Conservation (phyloP, 306 rosid genomes). For the Trifolium fragiferum region DNA sequence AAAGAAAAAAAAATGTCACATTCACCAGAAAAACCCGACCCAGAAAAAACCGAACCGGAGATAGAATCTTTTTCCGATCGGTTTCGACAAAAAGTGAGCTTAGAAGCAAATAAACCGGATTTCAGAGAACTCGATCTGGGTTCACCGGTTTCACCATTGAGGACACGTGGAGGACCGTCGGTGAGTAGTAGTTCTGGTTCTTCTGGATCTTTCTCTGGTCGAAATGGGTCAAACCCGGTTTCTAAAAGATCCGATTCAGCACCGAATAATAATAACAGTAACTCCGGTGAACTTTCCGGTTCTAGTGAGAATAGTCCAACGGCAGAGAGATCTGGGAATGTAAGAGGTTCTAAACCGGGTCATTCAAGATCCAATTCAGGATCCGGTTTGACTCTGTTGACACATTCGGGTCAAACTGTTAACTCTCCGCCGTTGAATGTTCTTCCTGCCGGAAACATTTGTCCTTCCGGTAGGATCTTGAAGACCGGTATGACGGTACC, state of each 20-base stretch:
- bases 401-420: constrained; percentile 68
- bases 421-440: constrained; percentile 69
- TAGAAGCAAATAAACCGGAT: constrained; percentile 83
- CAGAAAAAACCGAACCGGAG: constrained; percentile 44
- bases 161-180: constrained; percentile 63
- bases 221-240: constrained; percentile 51
- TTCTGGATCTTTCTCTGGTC: constrained; percentile 86
- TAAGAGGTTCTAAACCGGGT: constrained; percentile 53
- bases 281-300: constrained; percentile 94
- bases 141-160: constrained; percentile 90
- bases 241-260: constrained; percentile 61
- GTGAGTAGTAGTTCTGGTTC: constrained; percentile 88
- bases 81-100: constrained; percentile 60
- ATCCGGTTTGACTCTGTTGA: constrained; percentile 45
- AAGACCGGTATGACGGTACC: constrained; percentile 62
- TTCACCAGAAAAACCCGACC: constrained; percentile 62
- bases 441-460: constrained; percentile 89
- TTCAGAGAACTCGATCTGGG: constrained; percentile 92
- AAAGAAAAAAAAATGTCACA: constrained; percentile 65
- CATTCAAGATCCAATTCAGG: constrained; percentile 77
- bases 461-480: constrained; percentile 81
- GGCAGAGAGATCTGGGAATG: constrained; percentile 55
- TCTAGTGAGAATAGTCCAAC: constrained; percentile 86
- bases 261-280: constrained; percentile 53
- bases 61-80: constrained; percentile 60